Percentiles rank a stretch among this genome's conserved stretches.
Evolutionary conservation across 2,329 filamentous ascomycete genomes (phyloP).

Genomic region (Xylaria multiplex): DNA sequence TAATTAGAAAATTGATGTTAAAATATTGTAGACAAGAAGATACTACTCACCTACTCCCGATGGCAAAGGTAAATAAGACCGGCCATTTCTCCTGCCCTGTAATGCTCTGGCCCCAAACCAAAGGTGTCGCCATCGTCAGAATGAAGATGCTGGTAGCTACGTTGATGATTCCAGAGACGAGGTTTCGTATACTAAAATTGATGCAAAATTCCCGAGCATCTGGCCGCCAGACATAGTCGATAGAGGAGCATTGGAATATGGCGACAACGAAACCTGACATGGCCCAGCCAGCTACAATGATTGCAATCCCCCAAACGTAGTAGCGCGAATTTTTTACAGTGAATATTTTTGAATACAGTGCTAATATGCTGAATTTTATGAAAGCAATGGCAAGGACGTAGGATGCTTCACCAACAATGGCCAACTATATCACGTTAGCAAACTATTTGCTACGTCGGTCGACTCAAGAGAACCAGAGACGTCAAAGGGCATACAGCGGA

Average conservation of each 20-base stretch:
- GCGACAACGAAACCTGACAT: constrained; percentile 30
- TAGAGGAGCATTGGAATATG: constrained; percentile 32
- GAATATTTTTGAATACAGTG: constrained; percentile 23
- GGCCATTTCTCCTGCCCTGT: constrained; percentile 26
- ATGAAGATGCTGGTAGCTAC: constrained; percentile 21
- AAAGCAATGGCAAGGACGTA: constrained; percentile 29
- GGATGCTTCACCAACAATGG: constrained; percentile 26
- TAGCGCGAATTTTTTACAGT: constrained; percentile 28
- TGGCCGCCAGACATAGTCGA: constrained; percentile 28
- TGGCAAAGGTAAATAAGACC: constrained; percentile 13
- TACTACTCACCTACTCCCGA: constrained; percentile 28
- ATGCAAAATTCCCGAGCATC: constrained; percentile 20
- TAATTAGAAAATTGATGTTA: background rate
- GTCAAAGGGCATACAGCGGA: background rate
- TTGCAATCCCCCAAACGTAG: constrained; percentile 21
- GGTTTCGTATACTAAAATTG: constrained; percentile 21
- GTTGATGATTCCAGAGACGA: constrained; percentile 27
- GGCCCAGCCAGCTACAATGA: constrained; percentile 28
- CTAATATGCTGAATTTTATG: constrained; percentile 30
- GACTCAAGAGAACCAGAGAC: background rate
- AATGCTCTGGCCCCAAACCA: constrained; percentile 15
- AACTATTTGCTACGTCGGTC: background rate
- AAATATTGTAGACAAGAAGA: background rate
- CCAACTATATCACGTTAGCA: constrained; percentile 25
- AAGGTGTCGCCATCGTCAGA: constrained; percentile 20